phyloP scores from a whole-genome alignment of 331 rosid species.

The Pyracantha coccinea region DNA sequence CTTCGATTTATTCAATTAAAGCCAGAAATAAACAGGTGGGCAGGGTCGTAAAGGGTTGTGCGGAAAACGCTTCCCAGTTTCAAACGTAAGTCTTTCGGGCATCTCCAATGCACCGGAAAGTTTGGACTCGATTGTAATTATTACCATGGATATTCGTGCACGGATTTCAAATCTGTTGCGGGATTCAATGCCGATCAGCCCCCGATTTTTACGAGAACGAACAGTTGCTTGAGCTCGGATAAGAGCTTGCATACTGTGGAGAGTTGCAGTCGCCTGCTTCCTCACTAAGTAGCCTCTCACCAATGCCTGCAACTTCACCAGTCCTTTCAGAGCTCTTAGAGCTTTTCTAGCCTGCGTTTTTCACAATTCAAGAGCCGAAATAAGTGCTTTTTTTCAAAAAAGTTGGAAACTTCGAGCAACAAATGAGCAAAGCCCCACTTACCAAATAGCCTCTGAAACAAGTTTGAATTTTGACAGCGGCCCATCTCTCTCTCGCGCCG shows the following conservation, averaged over 20 bases:
- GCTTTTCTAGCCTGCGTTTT: constrained; percentile 72
- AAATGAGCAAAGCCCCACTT: background rate
- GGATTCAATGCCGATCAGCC: background rate
- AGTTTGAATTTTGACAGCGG: constrained; percentile 67
- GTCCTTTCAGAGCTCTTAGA: constrained; percentile 68
- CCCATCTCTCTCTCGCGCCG: constrained; percentile 54
- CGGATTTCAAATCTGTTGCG: constrained; percentile 28
- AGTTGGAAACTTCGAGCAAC: background rate
- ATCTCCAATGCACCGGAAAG: too few species aligned
- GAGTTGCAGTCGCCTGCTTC: constrained; percentile 68
- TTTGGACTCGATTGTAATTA: background rate
- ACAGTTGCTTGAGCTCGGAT: constrained; percentile 79
- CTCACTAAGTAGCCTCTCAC: constrained; percentile 85
- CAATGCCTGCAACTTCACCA: constrained; percentile 82
- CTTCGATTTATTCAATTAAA: too few species aligned
- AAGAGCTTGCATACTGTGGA: constrained; percentile 79
- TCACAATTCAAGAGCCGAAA: background rate
- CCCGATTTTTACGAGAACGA: constrained; percentile 50
- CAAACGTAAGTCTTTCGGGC: too few species aligned
- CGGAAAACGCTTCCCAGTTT: too few species aligned
- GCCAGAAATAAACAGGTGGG: too few species aligned
- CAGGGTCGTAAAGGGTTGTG: too few species aligned
- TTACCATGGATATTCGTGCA: constrained; percentile 69
- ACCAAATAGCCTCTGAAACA: constrained; percentile 69
- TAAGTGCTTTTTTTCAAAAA: background rate